Conservation (phyloP, 495 filamentous ascomycete species). For the Cercophora newfieldiana region DNA sequence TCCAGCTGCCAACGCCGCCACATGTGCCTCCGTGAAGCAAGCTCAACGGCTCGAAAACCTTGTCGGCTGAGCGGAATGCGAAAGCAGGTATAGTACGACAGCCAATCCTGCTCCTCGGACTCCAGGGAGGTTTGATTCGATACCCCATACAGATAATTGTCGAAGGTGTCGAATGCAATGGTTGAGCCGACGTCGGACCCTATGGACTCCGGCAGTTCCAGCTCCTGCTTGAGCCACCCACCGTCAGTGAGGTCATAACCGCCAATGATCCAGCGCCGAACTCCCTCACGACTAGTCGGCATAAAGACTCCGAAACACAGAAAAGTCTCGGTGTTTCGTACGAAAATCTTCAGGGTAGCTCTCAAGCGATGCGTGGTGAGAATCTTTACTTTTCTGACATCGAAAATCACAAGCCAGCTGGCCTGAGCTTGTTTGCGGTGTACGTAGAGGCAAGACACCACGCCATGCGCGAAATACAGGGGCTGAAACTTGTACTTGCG, state of each 20-base stretch:
- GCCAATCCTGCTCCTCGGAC: constrained; percentile 66
- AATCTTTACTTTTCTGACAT: constrained; percentile 45
- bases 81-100: constrained; percentile 69
- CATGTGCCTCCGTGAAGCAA: constrained; percentile 42
- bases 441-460: constrained; percentile 59
- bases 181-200: constrained; percentile 67
- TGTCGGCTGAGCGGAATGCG: constrained; percentile 55
- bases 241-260: constrained; percentile 50
- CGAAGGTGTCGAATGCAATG: constrained; percentile 70
- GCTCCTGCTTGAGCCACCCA: constrained; percentile 36
- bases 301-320: constrained; percentile 70
- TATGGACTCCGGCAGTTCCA: constrained; percentile 55
- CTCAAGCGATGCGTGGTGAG: constrained; percentile 45
- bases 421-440: constrained; percentile 36
- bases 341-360: constrained; percentile 59
- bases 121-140: constrained; percentile 66
- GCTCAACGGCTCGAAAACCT: constrained; percentile 31
- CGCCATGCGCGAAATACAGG: constrained; percentile 61
- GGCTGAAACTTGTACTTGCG: constrained; percentile 55
- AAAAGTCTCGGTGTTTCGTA: constrained; percentile 63
- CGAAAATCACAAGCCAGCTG: constrained; percentile 61
- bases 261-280: constrained; percentile 61
- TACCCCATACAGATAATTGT: constrained; percentile 69
- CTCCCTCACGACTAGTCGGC: constrained; percentile 49
- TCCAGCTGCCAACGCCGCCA: constrained; percentile 71